Base-by-base conservation (phyloP, 495 filamentous ascomycete genomes). In the Penicillium samsonianum region DNA sequence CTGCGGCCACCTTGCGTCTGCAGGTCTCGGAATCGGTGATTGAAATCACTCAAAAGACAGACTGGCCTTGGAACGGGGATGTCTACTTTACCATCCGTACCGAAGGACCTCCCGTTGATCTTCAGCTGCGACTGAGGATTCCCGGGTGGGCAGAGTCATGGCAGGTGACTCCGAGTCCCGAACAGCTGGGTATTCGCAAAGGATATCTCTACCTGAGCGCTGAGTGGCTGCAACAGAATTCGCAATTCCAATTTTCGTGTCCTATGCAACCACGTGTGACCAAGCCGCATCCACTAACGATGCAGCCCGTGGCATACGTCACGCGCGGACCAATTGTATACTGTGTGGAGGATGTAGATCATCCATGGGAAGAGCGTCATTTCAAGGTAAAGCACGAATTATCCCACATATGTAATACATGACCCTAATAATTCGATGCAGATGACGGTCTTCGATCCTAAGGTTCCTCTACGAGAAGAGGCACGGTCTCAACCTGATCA, bases 51-150 rank as follows among this genome's bases (percentile, higher is more conserved):
- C 81, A 84, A 61, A 72, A 69, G 55, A 79, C 73, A 3, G 69
- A 82, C 57, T 84, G 81, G 80, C 82, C 82, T 16, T 82, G 79
- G 80, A 69, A 79, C 47, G 80, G 82, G 9, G 75, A 78, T 19
- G 66, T 84, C 2, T 50, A 70, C 19, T 82, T 85, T 57, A 57
- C 35, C 23, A 50, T 65, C 31, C 46, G 73, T 2, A 67, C 65
- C 30, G 67, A 67, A 40, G 58, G 55, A 16, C 28, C 49, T 3
- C 55, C 68, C 14, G 44, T 68, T 19, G 63, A 69, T n/a, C 55
- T 69, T 2, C 56, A 67, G 30, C 61, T 82, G 52, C 71, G 69
- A 44, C 57, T 84, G 22, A 66, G 82, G 30, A 78, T 83, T 35
- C 82, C 82, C 17, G 67, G 68, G 4, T 85, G 82, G 82, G 79